Evolutionary conservation across 2,329 filamentous ascomycete species (phyloP).

Genomic region (Pyrenochaeta sp.): DNA sequence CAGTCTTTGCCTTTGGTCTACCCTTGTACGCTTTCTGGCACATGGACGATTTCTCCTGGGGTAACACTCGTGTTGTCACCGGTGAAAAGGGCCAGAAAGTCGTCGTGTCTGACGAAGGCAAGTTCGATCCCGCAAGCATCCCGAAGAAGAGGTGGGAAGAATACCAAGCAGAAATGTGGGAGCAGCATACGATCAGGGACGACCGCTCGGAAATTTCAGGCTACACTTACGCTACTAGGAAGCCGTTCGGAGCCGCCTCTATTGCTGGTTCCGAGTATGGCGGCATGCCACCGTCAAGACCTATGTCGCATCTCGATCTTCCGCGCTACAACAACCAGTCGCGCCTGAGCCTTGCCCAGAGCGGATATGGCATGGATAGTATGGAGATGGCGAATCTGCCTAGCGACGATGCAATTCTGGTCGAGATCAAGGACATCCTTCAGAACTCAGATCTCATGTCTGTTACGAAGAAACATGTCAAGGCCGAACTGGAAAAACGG

Average conservation of each 20-base stretch:
- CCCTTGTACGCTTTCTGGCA: constrained; percentile 98
- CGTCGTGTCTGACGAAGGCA: constrained; percentile 94
- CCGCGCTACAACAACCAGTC: constrained; percentile 57
- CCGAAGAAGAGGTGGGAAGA: constrained; percentile 99
- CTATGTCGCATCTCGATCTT: constrained; percentile 68
- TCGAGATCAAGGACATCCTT: constrained; percentile 94
- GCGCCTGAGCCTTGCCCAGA: constrained; percentile 67
- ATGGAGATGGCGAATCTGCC: constrained; percentile 82
- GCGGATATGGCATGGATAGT: constrained; percentile 57
- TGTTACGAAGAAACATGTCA: constrained; percentile 98
- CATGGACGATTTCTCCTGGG: constrained; percentile 99
- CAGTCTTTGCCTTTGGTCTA: constrained; percentile 88
- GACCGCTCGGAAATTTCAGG: constrained; percentile 93
- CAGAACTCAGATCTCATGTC: constrained; percentile 94
- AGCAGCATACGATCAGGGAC: constrained; percentile 82
- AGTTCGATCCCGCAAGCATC: constrained; percentile 91
- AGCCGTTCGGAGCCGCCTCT: constrained; percentile 59
- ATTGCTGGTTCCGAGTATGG: constrained; percentile 71
- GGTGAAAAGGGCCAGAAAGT: constrained; percentile 93
- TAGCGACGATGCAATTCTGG: constrained; percentile 85
- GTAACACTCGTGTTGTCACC: constrained; percentile 96
- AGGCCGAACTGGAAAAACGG: constrained; percentile 87
- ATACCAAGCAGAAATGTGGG: constrained; percentile 97
- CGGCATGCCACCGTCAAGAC: constrained; percentile 58
- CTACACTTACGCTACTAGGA: constrained; percentile 90